phyloP scores from a whole-genome alignment of 2,329 filamentous ascomycete genomes.

The Fusarium tanahbumbuense region DNA sequence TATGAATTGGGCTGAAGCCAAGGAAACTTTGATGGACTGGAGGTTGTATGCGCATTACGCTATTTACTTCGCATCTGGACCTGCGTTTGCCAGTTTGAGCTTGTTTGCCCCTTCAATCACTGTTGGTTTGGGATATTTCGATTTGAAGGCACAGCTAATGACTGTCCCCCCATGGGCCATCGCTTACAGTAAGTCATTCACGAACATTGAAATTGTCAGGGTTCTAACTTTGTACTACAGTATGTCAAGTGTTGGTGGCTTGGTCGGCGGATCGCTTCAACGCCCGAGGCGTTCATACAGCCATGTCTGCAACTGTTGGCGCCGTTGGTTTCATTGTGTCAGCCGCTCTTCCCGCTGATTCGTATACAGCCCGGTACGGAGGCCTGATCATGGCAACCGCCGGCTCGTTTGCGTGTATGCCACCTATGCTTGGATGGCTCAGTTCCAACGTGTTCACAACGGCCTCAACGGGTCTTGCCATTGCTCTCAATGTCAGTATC shows the following conservation, averaged over 20 bases:
- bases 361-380: constrained; percentile 72
- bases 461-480: constrained; percentile 73
- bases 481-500: constrained; percentile 76
- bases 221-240: constrained; percentile 39
- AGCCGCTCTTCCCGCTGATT: constrained; percentile 69
- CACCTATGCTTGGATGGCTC: constrained; percentile 77
- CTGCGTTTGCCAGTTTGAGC: constrained; percentile 69
- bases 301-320: constrained; percentile 57
- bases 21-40: constrained; percentile 73
- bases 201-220: not conserved
- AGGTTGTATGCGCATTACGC: constrained; percentile 75
- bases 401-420: constrained; percentile 76
- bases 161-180: constrained; percentile 74
- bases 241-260: constrained; percentile 57
- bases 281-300: constrained; percentile 60
- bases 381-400: constrained; percentile 75
- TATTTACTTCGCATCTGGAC: constrained; percentile 62
- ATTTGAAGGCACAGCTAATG: constrained; percentile 72
- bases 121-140: constrained; percentile 61
- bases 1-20: constrained; percentile 75
- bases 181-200: constrained; percentile 60
- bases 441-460: constrained; percentile 75
- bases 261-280: constrained; percentile 74
- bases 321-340: constrained; percentile 68
- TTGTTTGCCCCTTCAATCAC: constrained; percentile 73